Conservation (phyloP, 2,329 filamentous ascomycete genomes). For the Monilinia aucupariae region DNA sequence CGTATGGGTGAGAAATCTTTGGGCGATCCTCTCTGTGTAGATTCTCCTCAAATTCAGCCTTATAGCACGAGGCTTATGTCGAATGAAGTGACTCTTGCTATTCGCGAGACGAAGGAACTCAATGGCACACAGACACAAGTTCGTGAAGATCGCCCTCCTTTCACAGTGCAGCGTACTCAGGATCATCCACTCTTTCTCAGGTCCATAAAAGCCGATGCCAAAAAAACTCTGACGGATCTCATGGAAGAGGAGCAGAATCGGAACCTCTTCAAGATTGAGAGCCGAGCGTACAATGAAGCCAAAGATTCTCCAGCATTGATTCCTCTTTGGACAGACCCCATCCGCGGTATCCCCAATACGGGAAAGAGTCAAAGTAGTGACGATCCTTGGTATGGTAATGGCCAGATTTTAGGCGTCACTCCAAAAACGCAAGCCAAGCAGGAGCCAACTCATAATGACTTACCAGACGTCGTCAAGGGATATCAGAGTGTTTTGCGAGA, state of each 20-base stretch:
- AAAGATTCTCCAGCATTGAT: constrained; percentile 27
- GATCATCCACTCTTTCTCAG: constrained; percentile 25
- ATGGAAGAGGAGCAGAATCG: constrained; percentile 20
- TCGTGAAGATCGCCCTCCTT: constrained; percentile 27
- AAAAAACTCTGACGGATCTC: constrained; percentile 16
- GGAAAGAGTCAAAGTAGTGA: constrained; percentile 12
- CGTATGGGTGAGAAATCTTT: constrained; percentile 8
- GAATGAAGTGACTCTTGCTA: constrained; percentile 9
- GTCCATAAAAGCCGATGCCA: constrained; percentile 21
- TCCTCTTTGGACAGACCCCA: constrained; percentile 29
- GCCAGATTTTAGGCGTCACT: constrained; percentile 1
- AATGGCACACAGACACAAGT: constrained; percentile 21
- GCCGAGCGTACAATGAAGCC: constrained; percentile 26
- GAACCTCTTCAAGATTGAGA: constrained; percentile 27
- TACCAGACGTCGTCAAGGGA: not conserved
- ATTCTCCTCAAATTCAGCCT: constrained; percentile 15
- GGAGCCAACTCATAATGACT: not conserved
- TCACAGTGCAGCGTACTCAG: constrained; percentile 22
- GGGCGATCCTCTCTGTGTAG: constrained; percentile 8
- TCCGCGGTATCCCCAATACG: constrained; percentile 22
- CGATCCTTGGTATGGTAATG: constrained; percentile 9
- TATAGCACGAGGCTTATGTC: constrained; percentile 25
- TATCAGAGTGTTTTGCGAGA: not conserved
- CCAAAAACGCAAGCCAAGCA: not conserved
- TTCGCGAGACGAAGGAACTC: constrained; percentile 18